A percentile compares a stretch with the other conserved stretches of the same genome.
Evolutionary conservation across 495 filamentous ascomycete genomes (phyloP).

Genomic region (Penicillium cataractarum): DNA sequence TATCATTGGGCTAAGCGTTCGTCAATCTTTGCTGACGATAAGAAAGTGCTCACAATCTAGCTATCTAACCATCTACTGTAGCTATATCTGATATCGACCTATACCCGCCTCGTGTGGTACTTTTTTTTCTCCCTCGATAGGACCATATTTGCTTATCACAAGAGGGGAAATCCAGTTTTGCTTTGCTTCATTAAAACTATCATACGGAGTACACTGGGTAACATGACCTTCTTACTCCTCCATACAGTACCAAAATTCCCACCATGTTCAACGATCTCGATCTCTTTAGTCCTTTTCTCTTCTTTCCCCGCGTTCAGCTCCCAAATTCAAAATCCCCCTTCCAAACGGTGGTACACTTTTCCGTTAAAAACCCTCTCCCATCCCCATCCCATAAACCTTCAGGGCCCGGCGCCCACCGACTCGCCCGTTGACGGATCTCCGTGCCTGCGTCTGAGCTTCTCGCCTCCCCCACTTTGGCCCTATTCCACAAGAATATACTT

Average conservation of each 20-base stretch:
- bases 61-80: too few species aligned
- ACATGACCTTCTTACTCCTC: too few species aligned
- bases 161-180: not conserved
- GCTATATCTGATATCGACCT: not conserved
- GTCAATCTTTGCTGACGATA: not conserved
- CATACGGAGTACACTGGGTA: not conserved
- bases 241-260: not conserved
- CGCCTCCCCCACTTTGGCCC: not conserved
- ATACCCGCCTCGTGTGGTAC: not conserved
- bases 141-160: not conserved
- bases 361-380: not conserved
- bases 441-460: slow-evolving; percentile 26
- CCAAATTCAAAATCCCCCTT: not conserved
- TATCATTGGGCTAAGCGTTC: not conserved
- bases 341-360: not conserved
- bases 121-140: not conserved
- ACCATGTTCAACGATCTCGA: not conserved
- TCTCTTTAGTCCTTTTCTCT: not conserved
- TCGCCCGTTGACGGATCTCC: slow-evolving; percentile 19
- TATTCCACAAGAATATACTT: not conserved
- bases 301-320: not conserved
- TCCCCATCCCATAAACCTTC: slow-evolving; percentile 22
- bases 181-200: not conserved
- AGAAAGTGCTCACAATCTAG: not conserved
- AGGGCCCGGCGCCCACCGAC: slow-evolving; percentile 26